Percentiles rank a stretch among this genome's conserved stretches.
These are phyloP conservation scores for Fistulinella prunicolor DNA, from an alignment of 768 basidiomycete genomes.

Conservation along the genomic window DNA sequence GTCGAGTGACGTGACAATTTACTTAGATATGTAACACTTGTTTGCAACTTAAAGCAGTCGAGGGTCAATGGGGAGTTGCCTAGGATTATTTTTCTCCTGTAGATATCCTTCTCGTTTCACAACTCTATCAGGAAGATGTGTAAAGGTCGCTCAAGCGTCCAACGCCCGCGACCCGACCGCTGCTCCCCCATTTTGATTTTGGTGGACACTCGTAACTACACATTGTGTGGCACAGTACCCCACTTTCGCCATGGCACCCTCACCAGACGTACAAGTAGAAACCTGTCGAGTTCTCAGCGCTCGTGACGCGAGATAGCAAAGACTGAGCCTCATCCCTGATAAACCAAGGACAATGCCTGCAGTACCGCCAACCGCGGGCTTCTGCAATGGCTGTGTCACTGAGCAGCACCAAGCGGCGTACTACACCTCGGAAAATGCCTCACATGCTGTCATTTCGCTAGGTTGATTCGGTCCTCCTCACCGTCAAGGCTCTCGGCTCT, in stretches of 20 bases:
- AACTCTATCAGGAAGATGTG: too few species aligned
- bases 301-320: neutral
- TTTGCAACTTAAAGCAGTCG: neutral
- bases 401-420: too few species aligned
- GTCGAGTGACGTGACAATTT: neutral
- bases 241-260: neutral
- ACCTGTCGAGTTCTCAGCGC: neutral
- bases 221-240: neutral
- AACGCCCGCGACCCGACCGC: neutral
- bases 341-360: too few species aligned
- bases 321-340: too few species aligned
- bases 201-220: neutral
- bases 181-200: neutral
- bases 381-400: too few species aligned
- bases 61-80: too few species aligned
- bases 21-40: too few species aligned
- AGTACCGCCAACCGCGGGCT: too few species aligned
- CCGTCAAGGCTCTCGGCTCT: neutral
- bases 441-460: neutral
- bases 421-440: neutral
- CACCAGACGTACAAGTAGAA: neutral
- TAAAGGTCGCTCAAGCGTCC: neutral
- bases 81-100: too few species aligned
- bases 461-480: neutral
- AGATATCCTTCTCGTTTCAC: too few species aligned